Evolutionary conservation across 306 rosid species (phyloP).

Genomic region (Mimosa pudica): DNA sequence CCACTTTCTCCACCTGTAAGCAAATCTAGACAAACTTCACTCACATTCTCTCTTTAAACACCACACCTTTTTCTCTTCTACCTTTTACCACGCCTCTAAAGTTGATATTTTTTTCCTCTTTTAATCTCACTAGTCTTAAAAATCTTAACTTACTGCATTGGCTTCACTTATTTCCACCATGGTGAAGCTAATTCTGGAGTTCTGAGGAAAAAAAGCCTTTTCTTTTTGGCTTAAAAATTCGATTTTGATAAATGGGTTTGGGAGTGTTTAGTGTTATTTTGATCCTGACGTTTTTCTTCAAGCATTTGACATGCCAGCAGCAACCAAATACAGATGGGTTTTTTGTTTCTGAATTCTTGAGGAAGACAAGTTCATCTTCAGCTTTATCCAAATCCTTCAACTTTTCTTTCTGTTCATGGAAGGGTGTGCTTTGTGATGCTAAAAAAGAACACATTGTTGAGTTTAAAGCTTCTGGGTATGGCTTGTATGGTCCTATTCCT

Average conservation of each 20-base stretch:
- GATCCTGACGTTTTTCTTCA: slow-evolving; percentile 59
- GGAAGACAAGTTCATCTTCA: slow-evolving; percentile 48
- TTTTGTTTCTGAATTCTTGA: slow-evolving; percentile 69
- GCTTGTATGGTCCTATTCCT: slow-evolving; percentile 77
- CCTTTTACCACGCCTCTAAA: neutral
- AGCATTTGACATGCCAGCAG: slow-evolving; percentile 72
- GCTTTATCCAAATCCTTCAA: slow-evolving; percentile 51
- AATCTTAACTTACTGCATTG: slow-evolving; percentile 1
- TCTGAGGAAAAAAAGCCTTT: slow-evolving; percentile 35
- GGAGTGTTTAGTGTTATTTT: slow-evolving; percentile 62
- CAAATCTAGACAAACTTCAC: slow-evolving; percentile 50
- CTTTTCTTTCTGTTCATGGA: slow-evolving; percentile 81
- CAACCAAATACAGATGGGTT: slow-evolving; percentile 86
- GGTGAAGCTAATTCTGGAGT: slow-evolving; percentile 39
- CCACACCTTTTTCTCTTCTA: slow-evolving; percentile 28
- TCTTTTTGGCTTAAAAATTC: slow-evolving; percentile 12
- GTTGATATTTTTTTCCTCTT: slow-evolving; percentile 4
- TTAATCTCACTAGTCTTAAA: neutral
- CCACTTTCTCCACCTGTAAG: slow-evolving; percentile 40
- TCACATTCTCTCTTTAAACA: slow-evolving; percentile 53
- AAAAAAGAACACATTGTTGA: slow-evolving; percentile 46
- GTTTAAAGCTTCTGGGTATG: slow-evolving; percentile 57
- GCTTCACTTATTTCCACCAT: slow-evolving; percentile 35
- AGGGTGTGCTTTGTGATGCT: slow-evolving; percentile 74
- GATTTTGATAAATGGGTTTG: slow-evolving; percentile 59